Base-by-base conservation (phyloP, 441 rosid species). In the Macaranga tanarius region DNA sequence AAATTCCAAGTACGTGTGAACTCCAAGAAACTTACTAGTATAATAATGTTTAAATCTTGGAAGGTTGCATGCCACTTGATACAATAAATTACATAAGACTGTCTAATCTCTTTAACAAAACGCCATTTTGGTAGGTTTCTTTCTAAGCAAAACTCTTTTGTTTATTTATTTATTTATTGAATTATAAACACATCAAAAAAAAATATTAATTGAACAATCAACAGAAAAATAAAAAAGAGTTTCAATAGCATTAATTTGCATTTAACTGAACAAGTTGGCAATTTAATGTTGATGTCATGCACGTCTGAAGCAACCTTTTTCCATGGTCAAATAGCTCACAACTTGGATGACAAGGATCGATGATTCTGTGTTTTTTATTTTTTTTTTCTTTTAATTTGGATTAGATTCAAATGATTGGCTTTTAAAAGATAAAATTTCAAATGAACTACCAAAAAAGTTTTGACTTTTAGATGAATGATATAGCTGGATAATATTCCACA, bases 391-490 rank as follows among this genome's bases (percentile, higher is more conserved):
- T 44, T 57, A 65, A 69, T 62, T 72, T 63, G 76, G 75, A 67
- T 23, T 45, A 25, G 70, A 70, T 31, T 55, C 56, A 69, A 72
- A 74, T 74, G 77, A 80, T 55, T 77, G 51, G 81, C 69, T 72
- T 61, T 50, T 74, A 68, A 56, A 17, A 65, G 16, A 57, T 50
- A 54, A 2, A 54, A 66, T 26, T 78, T 82, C 79, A 79, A 74
- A 74, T 22, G 23, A 1, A 65, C 61, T 2, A 17, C 15, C 69
- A 62, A 42, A 58, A 40, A 67, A 34, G 52, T 55, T 45, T 79
- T 74, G 85, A 82, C 85, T 69, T 81, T 76, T 73, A 17, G 77
- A 61, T 52, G 31, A 75, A 48, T 17, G 0, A 48, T 50, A 26
- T 56, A 67, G 76, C 76, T 76, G 79, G 75, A 71, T 56, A 63